Evolutionary conservation across 768 basidiomycete genomes (phyloP).

Genomic region (Mycena pura): DNA sequence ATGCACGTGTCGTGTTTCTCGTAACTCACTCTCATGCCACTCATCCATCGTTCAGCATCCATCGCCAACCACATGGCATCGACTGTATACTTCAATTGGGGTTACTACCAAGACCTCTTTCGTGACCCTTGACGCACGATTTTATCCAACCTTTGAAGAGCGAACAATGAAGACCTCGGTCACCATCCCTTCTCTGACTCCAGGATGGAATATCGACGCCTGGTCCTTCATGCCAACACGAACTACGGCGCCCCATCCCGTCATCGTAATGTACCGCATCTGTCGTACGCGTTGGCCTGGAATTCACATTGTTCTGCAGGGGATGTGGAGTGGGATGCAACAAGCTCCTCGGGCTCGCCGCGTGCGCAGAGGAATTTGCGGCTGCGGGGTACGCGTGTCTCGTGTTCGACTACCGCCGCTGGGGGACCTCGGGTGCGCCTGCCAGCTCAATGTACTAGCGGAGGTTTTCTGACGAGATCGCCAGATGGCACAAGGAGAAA

Average conservation of each 20-base stretch:
- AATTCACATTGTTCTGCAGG: conserved; percentile 21
- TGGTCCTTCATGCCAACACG: conserved; percentile 36
- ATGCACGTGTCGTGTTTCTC: too few relatives aligned
- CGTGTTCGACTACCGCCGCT: conserved; percentile 44
- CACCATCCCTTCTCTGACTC: conserved; percentile 36
- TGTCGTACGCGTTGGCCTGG: background rate
- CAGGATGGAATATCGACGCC: conserved; percentile 39
- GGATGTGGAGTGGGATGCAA: conserved; percentile 36
- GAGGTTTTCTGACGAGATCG: background rate
- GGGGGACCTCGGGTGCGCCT: conserved; percentile 38
- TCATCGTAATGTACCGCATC: conserved; percentile 27
- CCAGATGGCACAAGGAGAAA: conserved; percentile 39
- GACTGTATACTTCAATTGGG: too few relatives aligned
- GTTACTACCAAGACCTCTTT: too few relatives aligned
- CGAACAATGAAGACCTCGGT: background rate
- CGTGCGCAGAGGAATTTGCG: conserved; percentile 37
- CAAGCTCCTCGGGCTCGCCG: conserved; percentile 34
- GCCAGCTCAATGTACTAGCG: background rate
- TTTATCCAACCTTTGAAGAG: too few relatives aligned
- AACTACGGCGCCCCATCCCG: conserved; percentile 14
- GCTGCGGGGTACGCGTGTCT: conserved; percentile 37
- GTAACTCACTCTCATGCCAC: too few relatives aligned
- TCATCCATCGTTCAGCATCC: too few relatives aligned
- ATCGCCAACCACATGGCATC: too few relatives aligned
- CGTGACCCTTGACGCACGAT: too few relatives aligned